These are phyloP conservation scores for Stachybotrys echinatus DNA, from an alignment of 2,329 filamentous ascomycete species.

Conservation along the genomic window DNA sequence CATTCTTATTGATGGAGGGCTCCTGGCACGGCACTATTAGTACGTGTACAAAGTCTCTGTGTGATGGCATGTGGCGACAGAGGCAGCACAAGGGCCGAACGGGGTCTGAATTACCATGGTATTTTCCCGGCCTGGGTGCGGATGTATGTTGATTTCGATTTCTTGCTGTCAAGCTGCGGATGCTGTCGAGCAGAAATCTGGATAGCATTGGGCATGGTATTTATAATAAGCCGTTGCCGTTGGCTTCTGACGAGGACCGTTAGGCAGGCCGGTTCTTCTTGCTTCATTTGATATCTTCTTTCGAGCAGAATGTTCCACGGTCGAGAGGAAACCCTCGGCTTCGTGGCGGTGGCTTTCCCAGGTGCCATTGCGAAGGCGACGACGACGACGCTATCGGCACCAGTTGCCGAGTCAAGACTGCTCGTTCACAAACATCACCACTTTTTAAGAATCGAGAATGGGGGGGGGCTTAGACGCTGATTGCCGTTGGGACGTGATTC, in stretches of 20 bases:
- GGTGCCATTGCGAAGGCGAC: no score
- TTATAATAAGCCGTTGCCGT: background rate
- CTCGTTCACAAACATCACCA: background rate
- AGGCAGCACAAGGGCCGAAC: no score
- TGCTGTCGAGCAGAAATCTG: no score
- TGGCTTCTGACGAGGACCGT: background rate
- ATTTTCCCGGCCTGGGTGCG: no score
- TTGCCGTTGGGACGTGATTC: background rate
- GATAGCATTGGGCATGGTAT: no score
- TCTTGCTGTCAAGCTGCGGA: no score
- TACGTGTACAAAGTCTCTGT: background rate
- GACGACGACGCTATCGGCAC: no score
- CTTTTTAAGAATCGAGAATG: background rate
- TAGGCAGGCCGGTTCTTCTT: background rate
- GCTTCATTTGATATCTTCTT: background rate
- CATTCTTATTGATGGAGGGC: conserved; percentile 12
- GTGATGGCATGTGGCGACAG: no score
- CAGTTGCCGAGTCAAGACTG: background rate
- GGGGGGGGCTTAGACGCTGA: background rate
- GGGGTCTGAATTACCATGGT: no score
- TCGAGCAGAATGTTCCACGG: background rate
- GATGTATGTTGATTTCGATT: no score
- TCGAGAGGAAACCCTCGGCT: background rate
- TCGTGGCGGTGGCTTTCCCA: background rate
- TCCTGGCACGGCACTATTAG: background rate